These are phyloP conservation scores for Golubevia sp. DNA, from an alignment of 1,284 basidiomycete species.

Conservation along the genomic window DNA sequence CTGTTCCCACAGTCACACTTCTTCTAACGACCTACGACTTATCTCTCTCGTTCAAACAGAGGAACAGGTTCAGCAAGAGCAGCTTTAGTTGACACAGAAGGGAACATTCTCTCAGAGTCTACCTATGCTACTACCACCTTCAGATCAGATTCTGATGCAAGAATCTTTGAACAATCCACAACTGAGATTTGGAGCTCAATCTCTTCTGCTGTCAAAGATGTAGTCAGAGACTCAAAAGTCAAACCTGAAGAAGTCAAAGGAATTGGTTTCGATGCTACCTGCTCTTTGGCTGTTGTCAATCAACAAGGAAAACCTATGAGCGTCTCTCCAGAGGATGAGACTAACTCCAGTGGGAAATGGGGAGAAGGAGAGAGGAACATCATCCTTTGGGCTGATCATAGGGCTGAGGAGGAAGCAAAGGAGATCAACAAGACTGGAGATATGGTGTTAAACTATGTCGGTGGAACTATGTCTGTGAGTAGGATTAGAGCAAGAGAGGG, in stretches of 20 bases:
- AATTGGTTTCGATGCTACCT: conserved; percentile 57
- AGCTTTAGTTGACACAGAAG: conserved; percentile 38
- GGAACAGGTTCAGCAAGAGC: conserved; percentile 58
- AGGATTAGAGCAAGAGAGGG: too few species aligned
- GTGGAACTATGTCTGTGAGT: conserved; percentile 87
- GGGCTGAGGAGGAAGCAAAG: conserved; percentile 88
- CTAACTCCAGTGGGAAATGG: neutral
- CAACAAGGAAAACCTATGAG: conserved; percentile 72
- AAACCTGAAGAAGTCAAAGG: conserved; percentile 39
- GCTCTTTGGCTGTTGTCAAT: conserved; percentile 51
- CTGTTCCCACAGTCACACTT: neutral
- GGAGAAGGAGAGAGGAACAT: conserved; percentile 24
- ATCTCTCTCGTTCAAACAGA: conserved; percentile 8
- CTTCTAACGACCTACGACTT: too few species aligned
- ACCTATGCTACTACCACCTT: conserved; percentile 39
- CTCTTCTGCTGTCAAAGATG: conserved; percentile 31
- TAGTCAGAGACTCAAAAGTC: conserved; percentile 32
- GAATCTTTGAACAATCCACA: conserved; percentile 56
- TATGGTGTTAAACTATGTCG: conserved; percentile 89
- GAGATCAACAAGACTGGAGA: conserved; percentile 84
- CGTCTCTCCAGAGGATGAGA: conserved; percentile 74
- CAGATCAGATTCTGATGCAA: conserved; percentile 33
- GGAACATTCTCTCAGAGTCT: conserved; percentile 40
- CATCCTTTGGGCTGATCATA: conserved; percentile 71
- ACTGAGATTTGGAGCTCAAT: conserved; percentile 54